Conservation (phyloP, 2,329 filamentous ascomycete genomes). For the Paecilomyces niveus region DNA sequence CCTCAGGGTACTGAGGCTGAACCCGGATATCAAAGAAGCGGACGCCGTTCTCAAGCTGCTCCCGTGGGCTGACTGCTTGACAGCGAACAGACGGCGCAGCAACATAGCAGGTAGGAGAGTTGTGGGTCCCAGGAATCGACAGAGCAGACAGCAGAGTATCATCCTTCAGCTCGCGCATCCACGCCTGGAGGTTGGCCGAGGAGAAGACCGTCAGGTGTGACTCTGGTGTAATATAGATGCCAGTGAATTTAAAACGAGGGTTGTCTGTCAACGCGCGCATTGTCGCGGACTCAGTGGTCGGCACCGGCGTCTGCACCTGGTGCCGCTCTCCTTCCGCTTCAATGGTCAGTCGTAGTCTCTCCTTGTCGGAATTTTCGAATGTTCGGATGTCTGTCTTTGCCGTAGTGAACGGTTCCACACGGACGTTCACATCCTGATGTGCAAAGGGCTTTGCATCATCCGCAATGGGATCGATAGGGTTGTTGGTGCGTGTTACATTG, state of each 20-base stretch:
- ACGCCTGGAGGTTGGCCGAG: constrained; percentile 60
- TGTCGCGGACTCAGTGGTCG: constrained; percentile 51
- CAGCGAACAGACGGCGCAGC: constrained; percentile 90
- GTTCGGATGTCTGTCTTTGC: constrained; percentile 56
- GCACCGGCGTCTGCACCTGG: constrained; percentile 64
- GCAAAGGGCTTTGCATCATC: constrained; percentile 54
- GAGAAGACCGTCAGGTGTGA: constrained; percentile 59
- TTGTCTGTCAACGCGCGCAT: constrained; percentile 51
- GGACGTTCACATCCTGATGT: constrained; percentile 56
- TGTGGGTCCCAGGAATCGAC: constrained; percentile 92
- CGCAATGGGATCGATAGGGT: constrained; percentile 37
- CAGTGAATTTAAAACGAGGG: constrained; percentile 54
- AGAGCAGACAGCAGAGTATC: constrained; percentile 69
- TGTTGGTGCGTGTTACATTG: constrained; percentile 35
- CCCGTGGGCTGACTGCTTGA: constrained; percentile 68
- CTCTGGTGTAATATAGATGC: constrained; percentile 54
- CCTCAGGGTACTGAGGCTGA: constrained; percentile 53
- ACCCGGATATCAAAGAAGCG: constrained; percentile 92
- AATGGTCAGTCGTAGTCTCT: constrained; percentile 69
- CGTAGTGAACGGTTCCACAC: constrained; percentile 61
- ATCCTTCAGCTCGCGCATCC: constrained; percentile 75
- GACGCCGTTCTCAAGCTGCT: constrained; percentile 82
- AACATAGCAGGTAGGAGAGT: constrained; percentile 76
- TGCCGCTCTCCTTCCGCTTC: constrained; percentile 58
- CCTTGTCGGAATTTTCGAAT: constrained; percentile 50